Evolutionary conservation across 805 yeast genomes (phyloP).

Genomic region (Ogataea polymorpha): DNA sequence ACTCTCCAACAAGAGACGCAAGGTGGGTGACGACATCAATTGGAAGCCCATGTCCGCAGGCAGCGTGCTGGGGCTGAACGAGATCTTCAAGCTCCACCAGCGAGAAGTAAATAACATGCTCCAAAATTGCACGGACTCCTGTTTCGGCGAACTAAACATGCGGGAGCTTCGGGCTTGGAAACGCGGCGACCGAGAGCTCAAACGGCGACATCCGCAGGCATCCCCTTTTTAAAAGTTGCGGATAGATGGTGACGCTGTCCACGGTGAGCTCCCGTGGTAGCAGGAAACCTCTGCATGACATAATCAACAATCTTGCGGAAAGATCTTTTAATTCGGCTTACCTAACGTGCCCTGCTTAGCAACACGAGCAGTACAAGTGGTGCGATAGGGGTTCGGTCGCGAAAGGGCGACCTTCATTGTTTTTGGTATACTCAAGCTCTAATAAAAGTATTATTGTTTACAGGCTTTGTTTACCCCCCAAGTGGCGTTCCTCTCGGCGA

Average conservation of each 20-base stretch:
- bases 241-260: not conserved
- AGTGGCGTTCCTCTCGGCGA: slow-evolving; percentile 5
- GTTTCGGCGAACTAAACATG: slow-evolving; percentile 27
- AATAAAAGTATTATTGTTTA: not conserved
- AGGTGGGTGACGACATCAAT: slow-evolving; percentile 25
- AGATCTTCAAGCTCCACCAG: slow-evolving; percentile 20
- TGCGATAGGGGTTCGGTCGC: not conserved
- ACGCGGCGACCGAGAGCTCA: slow-evolving; percentile 17
- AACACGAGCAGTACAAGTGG: not conserved
- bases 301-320: not conserved
- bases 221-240: not conserved
- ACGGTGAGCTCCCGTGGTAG: not conserved
- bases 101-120: slow-evolving; percentile 18
- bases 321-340: not conserved
- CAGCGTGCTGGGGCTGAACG: slow-evolving; percentile 22
- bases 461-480: slow-evolving; percentile 1
- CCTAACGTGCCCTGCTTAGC: not conserved
- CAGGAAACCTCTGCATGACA: not conserved
- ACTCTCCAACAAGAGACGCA: slow-evolving; percentile 18
- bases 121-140: slow-evolving; percentile 13
- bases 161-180: slow-evolving; percentile 26
- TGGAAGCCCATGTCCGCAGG: slow-evolving; percentile 26
- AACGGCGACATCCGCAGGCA: slow-evolving; percentile 8
- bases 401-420: not conserved
- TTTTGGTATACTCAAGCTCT: not conserved